Base-by-base conservation (phyloP, 805 yeast species). In the Candida argentea region DNA sequence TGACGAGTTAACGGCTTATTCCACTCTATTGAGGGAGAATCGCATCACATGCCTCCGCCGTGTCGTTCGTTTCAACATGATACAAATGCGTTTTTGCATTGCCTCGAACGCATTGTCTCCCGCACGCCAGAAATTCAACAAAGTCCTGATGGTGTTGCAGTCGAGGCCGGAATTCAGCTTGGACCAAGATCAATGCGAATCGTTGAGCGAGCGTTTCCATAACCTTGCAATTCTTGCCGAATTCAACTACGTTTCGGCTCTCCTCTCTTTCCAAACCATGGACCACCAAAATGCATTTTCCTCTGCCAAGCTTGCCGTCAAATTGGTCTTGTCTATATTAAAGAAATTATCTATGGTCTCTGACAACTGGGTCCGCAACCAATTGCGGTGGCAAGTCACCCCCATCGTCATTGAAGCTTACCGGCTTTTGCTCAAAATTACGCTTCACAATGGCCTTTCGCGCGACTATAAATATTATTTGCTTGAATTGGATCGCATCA, bases 381-480 rank as follows among this genome's bases (percentile, higher is more conserved):
- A 46, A 3, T 28, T 58, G 3, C 64, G 61, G 35, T 50, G 67
- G 51, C 47, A 46, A 15, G 46, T 70, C 3, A 46, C 65, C 0
- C 33, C 32, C 1, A 36, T 45, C 9, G 42, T 73, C 19, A 41
- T 60, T 8, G 40, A 46, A 4, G 38, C 68, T 3, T 72, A 70
- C 37, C 46, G 51, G 5, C 30, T 32, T 3, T 48, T 72, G 15
- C 50, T 73, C 14, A 46, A 55, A 3, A 40, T 57, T 1, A 57
- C 63, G 29, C 49, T 60, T 10, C 65, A 61, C 20, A 43, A 72
- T 21, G 86, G 87, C 0, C 42, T 75, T 3, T 53, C 74, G 1
- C 71, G 70, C 36, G 85, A 79, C 31, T 63, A 75, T 26, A 62
- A 65, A 3, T 73, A 61, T 42, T 78, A 66, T 47, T 37, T 64